Evolutionary conservation across 345 rosid genomes (phyloP).

Genomic region (Melaleuca alternifolia): DNA sequence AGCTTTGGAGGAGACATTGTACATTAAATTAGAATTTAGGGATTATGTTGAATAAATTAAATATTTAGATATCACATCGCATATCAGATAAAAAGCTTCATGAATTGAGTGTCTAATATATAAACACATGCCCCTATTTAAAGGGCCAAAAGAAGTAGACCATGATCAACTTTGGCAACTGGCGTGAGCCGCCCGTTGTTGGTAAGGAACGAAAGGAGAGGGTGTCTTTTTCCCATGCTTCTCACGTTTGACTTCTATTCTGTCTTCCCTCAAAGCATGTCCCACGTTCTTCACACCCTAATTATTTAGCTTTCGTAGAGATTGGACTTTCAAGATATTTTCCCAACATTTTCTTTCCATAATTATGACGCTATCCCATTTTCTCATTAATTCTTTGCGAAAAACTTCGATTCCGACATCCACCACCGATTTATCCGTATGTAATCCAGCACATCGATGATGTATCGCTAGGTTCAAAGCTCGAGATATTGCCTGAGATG

Average conservation of each 20-base stretch:
- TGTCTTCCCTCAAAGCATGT: not conserved
- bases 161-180: not conserved
- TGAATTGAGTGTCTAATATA: no score
- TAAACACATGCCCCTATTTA: not conserved
- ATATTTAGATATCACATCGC: accelerated
- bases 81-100: not conserved
- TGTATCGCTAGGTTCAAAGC: no score
- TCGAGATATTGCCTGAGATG: not conserved
- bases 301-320: not conserved
- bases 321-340: not conserved
- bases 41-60: not conserved
- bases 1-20: no score
- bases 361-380: no score
- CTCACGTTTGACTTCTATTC: not conserved
- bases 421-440: not conserved
- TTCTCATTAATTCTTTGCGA: no score
- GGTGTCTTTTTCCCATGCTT: not conserved
- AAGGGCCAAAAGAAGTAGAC: not conserved
- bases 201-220: not conserved
- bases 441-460: no score
- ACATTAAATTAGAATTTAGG: accelerated
- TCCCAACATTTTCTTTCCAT: not conserved
- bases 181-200: not conserved
- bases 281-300: not conserved
- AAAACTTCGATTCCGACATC: no score